Percentiles rank a stretch among this genome's conserved stretches.
These are phyloP conservation scores for Apiospora aurea DNA, from an alignment of 2,329 filamentous ascomycete genomes.

Conservation along the genomic window DNA sequence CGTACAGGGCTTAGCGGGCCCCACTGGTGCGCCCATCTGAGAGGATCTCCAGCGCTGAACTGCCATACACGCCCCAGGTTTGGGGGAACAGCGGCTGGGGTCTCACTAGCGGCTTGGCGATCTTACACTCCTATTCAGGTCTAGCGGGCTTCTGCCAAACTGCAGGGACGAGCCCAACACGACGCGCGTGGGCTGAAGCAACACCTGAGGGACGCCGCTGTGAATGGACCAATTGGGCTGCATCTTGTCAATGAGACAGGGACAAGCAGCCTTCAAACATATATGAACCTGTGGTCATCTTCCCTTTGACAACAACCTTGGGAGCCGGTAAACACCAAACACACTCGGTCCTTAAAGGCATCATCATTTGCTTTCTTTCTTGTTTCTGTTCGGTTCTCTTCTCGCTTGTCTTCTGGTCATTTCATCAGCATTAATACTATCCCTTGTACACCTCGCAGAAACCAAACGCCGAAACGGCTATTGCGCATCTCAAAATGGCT, in stretches of 20 bases:
- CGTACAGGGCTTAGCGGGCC: background rate
- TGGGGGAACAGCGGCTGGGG: background rate
- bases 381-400: too few relatives aligned
- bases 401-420: background rate
- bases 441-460: background rate
- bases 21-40: background rate
- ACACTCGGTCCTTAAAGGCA: background rate
- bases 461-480: background rate
- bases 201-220: background rate
- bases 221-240: background rate
- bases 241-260: background rate
- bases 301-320: background rate
- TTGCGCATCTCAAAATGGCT: background rate
- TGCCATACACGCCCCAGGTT: background rate
- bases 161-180: background rate
- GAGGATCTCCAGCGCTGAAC: background rate
- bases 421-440: background rate
- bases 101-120: constrained; percentile 24
- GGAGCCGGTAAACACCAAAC: background rate
- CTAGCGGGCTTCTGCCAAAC: background rate
- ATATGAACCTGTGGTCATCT: background rate
- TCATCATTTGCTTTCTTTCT: too few relatives aligned
- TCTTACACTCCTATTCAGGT: constrained; percentile 16
- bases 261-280: background rate
- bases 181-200: background rate